These are phyloP conservation scores for Pseudonitzschia multiseries DNA, from an alignment of 108 stramenopile species.

Conservation along the genomic window DNA sequence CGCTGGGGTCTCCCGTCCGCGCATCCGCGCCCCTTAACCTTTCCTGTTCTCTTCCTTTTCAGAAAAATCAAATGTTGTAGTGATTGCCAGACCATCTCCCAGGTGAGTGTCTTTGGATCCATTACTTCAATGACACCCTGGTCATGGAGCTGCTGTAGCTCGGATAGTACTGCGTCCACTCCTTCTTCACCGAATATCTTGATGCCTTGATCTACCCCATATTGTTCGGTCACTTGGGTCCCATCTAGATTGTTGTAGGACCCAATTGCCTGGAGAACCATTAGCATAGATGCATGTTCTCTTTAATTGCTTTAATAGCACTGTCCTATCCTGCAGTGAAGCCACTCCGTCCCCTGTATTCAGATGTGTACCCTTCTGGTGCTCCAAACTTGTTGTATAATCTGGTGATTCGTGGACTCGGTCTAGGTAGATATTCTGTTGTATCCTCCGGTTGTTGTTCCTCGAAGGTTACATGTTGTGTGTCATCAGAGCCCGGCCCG, in stretches of 20 bases:
- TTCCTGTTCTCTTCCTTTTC: background rate
- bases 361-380: background rate
- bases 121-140: background rate
- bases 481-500: too few species aligned
- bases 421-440: too few species aligned
- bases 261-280: background rate
- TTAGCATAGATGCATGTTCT: background rate
- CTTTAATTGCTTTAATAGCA: background rate
- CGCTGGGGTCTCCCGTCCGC: background rate
- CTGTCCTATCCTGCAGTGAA: background rate
- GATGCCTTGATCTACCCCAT: background rate
- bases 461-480: too few species aligned
- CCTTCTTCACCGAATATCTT: background rate
- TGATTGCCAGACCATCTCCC: background rate
- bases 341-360: background rate
- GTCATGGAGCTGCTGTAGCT: background rate
- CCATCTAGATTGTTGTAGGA: background rate
- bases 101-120: background rate
- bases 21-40: background rate
- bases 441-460: too few species aligned
- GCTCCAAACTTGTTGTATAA: background rate
- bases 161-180: background rate
- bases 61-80: background rate
- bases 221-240: background rate
- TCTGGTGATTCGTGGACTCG: too few species aligned